A percentile compares a stretch with the other conserved stretches of the same genome.
These are phyloP conservation scores for Eleusine indica DNA, from an alignment of 176 grass and related monocot species.

Conservation along the genomic window DNA sequence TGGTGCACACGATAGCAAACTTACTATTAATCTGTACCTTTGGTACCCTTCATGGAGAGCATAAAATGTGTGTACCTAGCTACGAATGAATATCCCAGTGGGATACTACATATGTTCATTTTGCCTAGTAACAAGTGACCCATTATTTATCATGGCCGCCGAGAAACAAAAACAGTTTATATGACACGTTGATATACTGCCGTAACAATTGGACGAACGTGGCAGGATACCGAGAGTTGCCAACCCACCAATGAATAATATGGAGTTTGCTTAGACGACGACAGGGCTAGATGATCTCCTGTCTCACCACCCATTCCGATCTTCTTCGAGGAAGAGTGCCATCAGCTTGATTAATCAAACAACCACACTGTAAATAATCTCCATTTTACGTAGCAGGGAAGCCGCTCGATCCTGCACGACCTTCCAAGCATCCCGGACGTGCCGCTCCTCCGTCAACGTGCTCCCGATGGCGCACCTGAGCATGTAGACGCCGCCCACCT, in stretches of 20 bases:
- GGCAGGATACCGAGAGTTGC: background rate
- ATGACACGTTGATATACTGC: too few species aligned
- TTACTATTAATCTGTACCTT: background rate
- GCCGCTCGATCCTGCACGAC: slow-evolving; percentile 52
- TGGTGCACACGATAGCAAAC: background rate
- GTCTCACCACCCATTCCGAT: too few species aligned
- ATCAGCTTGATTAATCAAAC: background rate
- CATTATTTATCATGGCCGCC: too few species aligned
- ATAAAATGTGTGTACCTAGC: background rate
- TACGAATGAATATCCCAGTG: too few species aligned
- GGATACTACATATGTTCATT: too few species aligned
- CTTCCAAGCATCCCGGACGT: slow-evolving; percentile 60
- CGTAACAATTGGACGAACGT: background rate
- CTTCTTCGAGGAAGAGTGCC: background rate
- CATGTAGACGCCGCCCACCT: slow-evolving; percentile 58
- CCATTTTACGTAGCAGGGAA: slow-evolving; percentile 46
- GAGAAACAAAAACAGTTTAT: too few species aligned
- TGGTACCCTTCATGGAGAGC: background rate
- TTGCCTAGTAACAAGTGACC: too few species aligned
- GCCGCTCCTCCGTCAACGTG: slow-evolving; percentile 64
- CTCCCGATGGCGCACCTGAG: slow-evolving; percentile 67
- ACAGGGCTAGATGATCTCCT: too few species aligned
- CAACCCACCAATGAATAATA: background rate
- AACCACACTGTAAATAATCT: background rate
- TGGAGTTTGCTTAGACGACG: too few species aligned